Conservation (phyloP, 495 filamentous ascomycete species). For the Articulospora tetracladia region DNA sequence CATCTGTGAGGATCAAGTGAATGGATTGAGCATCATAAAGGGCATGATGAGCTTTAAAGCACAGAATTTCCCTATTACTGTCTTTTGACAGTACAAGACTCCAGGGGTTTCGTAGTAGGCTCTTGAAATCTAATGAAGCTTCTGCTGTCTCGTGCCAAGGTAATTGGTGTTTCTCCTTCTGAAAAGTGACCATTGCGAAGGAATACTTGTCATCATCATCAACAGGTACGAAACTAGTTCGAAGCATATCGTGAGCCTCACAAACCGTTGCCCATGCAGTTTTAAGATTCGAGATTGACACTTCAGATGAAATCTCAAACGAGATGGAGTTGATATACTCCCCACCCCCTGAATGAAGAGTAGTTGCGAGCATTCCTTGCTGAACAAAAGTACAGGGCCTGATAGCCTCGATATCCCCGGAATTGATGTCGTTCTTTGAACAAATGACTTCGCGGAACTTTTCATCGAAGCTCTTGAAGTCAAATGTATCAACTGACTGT, state of each 20-base stretch:
- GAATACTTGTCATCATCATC: conserved; percentile 26
- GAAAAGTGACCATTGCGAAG: conserved; percentile 58
- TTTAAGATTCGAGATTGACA: conserved; percentile 12
- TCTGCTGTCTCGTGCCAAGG: conserved; percentile 33
- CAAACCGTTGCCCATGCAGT: conserved; percentile 18
- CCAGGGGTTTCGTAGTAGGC: conserved; percentile 34
- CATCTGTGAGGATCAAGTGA: conserved; percentile 51
- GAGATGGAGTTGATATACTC: conserved; percentile 61
- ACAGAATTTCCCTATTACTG: conserved; percentile 25
- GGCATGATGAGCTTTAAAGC: conserved; percentile 64
- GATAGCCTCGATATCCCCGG: conserved; percentile 36
- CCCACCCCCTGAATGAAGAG: conserved; percentile 46
- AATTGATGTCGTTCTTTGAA: conserved; percentile 19
- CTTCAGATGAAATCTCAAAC: conserved; percentile 33
- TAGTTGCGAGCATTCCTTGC: conserved; percentile 59
- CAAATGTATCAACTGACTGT: neutral
- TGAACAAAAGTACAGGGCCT: conserved; percentile 65
- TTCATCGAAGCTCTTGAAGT: conserved; percentile 39
- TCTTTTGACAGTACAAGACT: conserved; percentile 33
- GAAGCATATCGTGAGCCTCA: conserved; percentile 19
- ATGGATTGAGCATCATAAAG: conserved; percentile 77
- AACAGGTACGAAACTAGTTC: conserved; percentile 19
- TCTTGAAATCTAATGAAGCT: conserved; percentile 14
- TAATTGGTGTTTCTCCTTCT: conserved; percentile 23
- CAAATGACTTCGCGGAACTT: conserved; percentile 30